Evolutionary conservation across 768 basidiomycete genomes (phyloP).

Genomic region (Leccinum uliginosum): DNA sequence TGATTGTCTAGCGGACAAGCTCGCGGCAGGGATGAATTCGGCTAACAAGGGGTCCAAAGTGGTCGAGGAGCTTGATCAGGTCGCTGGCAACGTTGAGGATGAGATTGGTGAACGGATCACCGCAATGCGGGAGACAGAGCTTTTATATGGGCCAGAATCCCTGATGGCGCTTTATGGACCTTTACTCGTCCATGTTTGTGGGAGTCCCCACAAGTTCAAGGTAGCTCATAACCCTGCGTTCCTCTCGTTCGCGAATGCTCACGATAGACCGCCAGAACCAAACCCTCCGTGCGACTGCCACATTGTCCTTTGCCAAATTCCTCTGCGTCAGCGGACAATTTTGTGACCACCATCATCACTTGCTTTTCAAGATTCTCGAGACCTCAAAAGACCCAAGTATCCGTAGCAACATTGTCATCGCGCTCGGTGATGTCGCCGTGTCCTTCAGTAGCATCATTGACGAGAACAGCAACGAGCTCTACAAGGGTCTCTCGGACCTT

Average conservation of each 20-base stretch:
- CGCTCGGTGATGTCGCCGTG: constrained; percentile 94
- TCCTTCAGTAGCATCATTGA: constrained; percentile 98
- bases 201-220: constrained; percentile 88
- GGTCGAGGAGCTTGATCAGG: constrained; percentile 90
- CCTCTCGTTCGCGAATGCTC: constrained; percentile 1
- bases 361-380: constrained; percentile 93
- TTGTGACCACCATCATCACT: constrained; percentile 82
- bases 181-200: constrained; percentile 85
- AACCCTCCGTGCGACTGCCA: constrained; percentile 81
- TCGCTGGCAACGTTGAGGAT: constrained; percentile 96
- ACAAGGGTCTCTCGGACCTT: constrained; percentile 86
- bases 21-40: constrained; percentile 36
- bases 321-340: constrained; percentile 93
- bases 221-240: constrained; percentile 33
- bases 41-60: constrained; percentile 47
- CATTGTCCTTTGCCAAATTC: constrained; percentile 89
- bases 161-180: constrained; percentile 84
- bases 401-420: constrained; percentile 95
- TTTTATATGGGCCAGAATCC: constrained; percentile 79
- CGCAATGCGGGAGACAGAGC: constrained; percentile 77
- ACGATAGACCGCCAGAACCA: constrained; percentile 55
- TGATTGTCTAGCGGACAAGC: constrained; percentile 52
- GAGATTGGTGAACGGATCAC: constrained; percentile 94
- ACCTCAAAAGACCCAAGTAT: constrained; percentile 87
- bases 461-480: constrained; percentile 94